A percentile compares a stretch with the other conserved stretches of the same genome.
phyloP scores from a whole-genome alignment of 805 yeast genomes.

The Dipodascus albidus region DNA sequence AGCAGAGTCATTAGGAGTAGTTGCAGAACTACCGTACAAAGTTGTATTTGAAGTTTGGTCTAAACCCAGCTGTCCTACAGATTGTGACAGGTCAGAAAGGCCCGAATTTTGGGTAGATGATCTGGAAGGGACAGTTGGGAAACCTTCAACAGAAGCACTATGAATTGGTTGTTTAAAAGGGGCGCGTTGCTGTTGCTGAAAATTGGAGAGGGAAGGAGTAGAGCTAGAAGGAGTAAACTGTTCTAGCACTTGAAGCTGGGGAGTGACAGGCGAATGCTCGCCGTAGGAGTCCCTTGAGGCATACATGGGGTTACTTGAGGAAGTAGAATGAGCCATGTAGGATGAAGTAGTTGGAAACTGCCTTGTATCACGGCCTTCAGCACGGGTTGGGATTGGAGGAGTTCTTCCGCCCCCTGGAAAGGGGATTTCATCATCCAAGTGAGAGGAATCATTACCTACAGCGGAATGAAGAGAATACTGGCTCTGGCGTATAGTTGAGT shows the following conservation, averaged over 20 bases:
- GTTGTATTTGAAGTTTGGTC: conserved; percentile 3
- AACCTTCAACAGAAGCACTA: background rate
- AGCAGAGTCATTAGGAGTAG: background rate
- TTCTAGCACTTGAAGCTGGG: conserved; percentile 1
- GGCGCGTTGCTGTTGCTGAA: background rate
- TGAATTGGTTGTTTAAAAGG: background rate
- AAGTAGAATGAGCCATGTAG: background rate
- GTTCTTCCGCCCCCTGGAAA: background rate
- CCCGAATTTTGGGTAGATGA: background rate
- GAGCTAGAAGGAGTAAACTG: conserved; percentile 2
- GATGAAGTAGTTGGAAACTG: background rate
- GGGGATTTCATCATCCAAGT: background rate
- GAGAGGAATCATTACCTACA: background rate
- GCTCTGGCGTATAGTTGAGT: background rate
- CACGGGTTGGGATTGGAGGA: background rate
- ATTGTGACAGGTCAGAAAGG: conserved; percentile 1
- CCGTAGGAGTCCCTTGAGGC: background rate
- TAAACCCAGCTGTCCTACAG: background rate
- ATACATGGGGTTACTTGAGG: background rate
- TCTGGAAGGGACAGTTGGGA: conserved; percentile 4
- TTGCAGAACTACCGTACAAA: conserved; percentile 2
- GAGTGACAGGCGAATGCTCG: conserved; percentile 2
- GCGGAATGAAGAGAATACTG: conserved; percentile 1
- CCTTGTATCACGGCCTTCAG: background rate
- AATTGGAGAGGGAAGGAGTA: background rate